phyloP scores from a whole-genome alignment of 2,329 filamentous ascomycete species.

The Clonostachys rhizophaga region DNA sequence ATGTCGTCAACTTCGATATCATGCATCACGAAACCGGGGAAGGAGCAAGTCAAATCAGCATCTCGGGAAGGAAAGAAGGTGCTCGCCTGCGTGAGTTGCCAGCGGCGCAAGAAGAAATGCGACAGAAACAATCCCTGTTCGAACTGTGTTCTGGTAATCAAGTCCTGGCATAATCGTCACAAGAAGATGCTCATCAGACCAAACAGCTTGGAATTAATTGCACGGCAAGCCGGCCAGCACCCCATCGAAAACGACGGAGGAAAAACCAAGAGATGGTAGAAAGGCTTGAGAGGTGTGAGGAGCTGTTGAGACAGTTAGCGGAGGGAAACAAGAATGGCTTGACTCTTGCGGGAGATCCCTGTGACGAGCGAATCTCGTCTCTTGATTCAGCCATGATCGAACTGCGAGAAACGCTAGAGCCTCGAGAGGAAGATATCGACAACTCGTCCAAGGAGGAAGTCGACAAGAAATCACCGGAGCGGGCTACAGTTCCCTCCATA shows the following conservation, averaged over 20 bases:
- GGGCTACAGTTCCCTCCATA: too few relatives aligned
- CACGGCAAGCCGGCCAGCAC: constrained; percentile 17
- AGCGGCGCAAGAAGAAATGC: constrained; percentile 25
- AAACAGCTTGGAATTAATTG: constrained; percentile 6
- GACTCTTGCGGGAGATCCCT: too few relatives aligned
- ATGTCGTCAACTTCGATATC: too few relatives aligned
- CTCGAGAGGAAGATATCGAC: too few relatives aligned
- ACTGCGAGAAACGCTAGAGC: too few relatives aligned
- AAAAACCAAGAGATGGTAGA: constrained; percentile 19
- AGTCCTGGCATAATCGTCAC: not conserved
- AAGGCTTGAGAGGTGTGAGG: constrained; percentile 14
- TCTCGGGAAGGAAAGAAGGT: constrained; percentile 5
- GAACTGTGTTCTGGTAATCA: constrained; percentile 16
- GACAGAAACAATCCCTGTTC: constrained; percentile 21
- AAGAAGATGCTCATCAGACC: not conserved
- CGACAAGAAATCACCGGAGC: too few relatives aligned
- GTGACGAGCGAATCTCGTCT: too few relatives aligned
- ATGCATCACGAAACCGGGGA: not conserved
- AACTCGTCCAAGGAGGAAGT: too few relatives aligned
- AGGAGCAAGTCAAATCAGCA: not conserved
- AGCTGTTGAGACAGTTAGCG: constrained; percentile 10
- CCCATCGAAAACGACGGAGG: constrained; percentile 18
- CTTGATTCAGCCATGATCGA: too few relatives aligned
- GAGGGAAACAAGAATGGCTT: too few relatives aligned
- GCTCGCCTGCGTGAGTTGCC: constrained; percentile 19